Base-by-base conservation (phyloP, 352 stramenopile species). In the Globisporangium canariense region DNA sequence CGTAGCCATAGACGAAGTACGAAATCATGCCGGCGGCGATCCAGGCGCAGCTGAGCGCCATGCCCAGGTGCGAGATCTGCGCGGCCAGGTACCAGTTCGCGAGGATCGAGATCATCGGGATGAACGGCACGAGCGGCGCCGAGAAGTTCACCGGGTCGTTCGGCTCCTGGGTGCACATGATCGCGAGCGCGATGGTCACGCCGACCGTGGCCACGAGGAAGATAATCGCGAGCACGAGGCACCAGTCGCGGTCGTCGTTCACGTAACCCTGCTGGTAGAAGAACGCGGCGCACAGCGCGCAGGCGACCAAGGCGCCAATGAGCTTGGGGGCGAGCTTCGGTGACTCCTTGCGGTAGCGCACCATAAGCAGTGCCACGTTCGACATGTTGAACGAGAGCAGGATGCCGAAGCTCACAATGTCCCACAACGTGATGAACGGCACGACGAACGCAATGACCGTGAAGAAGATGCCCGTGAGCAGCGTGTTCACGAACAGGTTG, bases 381-480 rank as follows among this genome's bases (percentile, higher is more conserved):
- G 86, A 80, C 66, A 96, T 83, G 70, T 91, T 91, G 73, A 97
- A 96, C 18, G 84, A 92, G n/a, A 97, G 50, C 25, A 97, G 59
- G 36, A 96, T 93, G 46, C 89, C 90, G 57, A 95, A 93, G 69
- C 72, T 92, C 8, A 97, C 90, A 59, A 96, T 89, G 62, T 96
- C 84, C 85, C 92, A 94, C 4, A 97, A 69, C 52, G 73, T 79
- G 46, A 75, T 65, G 64, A 96, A 97, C 7, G 88, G 88, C 30
- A 95, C 68, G 25, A 92, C 40, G 59, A 94, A 78, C 18, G 88
- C 76, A 10, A 96, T 69, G 52, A 79, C 20, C 20, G 81, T 88
- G 72, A 91, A 88, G 34, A 93, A 74, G 22, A 68, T 67, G 32
- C 86, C 86, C 1, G 72, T 79, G 58, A 93, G 74, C 3, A 93